Evolutionary conservation across 768 basidiomycete species (phyloP), one percentile per base, ranked within the genome.

Genomic region (Hygrophorus pudorinus): DNA sequence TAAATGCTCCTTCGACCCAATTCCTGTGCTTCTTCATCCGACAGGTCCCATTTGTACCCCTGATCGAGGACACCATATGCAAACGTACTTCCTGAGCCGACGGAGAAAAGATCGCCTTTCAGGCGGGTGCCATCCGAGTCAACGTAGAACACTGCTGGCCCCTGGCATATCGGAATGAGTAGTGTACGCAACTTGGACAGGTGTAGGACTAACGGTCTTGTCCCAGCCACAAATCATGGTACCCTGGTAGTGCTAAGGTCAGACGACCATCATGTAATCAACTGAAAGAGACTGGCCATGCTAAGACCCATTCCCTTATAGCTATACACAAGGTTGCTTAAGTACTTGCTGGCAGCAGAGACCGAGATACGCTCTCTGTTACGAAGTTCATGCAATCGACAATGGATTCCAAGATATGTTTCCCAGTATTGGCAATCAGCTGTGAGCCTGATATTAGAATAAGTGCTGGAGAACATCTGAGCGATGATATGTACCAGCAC

Each of bases 161-260:
- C 96, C 81, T 88, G 57, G 43, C 43, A 46, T 13, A 27, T 45
- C 31, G 50, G 38, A 41, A 39, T 21, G 31, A 27, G 16, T 27
- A 13, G 24, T 14, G 21, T 18, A 11, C 16, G 32, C 2, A 40
- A 9, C 34, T 18, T 48, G 11, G 41, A 16, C 20, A 29, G 10
- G 6, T n/a, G 9, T 16, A 14, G 42, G 27, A 65, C 82, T 55
- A 48, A 85, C 87, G 10, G 93, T 97, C 71, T 98, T 98, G 67
- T 99, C 96, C 92, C 93, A 98, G 20, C 96, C 96, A 56, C 93
- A 97, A 45, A 99, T 93, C 96, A 98, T 99, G 0, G 96, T 99
- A 40, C 96, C 96, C 91, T 93, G 54, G 9, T 38, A 3, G 38
- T 29, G 48, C 16, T n/a, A 31, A 34, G 31, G 34, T 45, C 42